A percentile compares a stretch with the other conserved stretches of the same genome.
Evolutionary conservation across 2,329 filamentous ascomycete species (phyloP).

Genomic region (Domatiomyces catenatus): DNA sequence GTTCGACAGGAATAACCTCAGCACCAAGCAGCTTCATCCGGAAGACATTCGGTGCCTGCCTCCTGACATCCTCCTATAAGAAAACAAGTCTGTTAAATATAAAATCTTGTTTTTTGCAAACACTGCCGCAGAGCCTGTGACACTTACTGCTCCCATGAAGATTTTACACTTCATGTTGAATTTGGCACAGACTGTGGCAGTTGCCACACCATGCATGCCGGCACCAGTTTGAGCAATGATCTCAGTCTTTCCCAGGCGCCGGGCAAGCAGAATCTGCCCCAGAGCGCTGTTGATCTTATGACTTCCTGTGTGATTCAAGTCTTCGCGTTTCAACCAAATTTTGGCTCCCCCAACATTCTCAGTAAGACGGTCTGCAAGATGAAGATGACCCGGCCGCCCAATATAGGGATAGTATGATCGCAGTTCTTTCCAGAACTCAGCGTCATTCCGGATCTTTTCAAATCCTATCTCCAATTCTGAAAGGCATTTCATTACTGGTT

Average conservation of each 20-base stretch:
- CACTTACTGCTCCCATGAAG: slow-evolving; percentile 66
- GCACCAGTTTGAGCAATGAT: slow-evolving; percentile 98
- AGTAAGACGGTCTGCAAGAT: slow-evolving; percentile 75
- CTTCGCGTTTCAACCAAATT: slow-evolving; percentile 96
- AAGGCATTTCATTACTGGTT: slow-evolving; percentile 94
- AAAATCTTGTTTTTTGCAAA: too few relatives aligned
- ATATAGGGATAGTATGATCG: slow-evolving; percentile 94
- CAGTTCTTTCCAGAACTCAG: slow-evolving; percentile 93
- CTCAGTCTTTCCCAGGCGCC: slow-evolving; percentile 77
- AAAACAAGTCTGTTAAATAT: too few relatives aligned
- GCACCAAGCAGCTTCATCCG: slow-evolving; percentile 93
- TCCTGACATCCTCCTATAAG: slow-evolving; percentile 63
- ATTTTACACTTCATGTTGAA: slow-evolving; percentile 97
- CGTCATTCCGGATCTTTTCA: slow-evolving; percentile 70
- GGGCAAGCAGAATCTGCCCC: slow-evolving; percentile 77
- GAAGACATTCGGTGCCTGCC: slow-evolving; percentile 95
- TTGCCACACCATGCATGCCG: slow-evolving; percentile 94
- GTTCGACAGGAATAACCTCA: slow-evolving; percentile 80
- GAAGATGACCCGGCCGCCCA: slow-evolving; percentile 81
- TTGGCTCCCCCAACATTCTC: slow-evolving; percentile 79
- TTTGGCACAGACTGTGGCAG: slow-evolving; percentile 92
- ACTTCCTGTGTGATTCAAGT: slow-evolving; percentile 91
- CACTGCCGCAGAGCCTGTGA: too few relatives aligned
- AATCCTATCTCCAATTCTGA: slow-evolving; percentile 83
- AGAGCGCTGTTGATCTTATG: slow-evolving; percentile 99